A percentile compares a stretch with the other conserved stretches of the same genome.
Evolutionary conservation across 257 asterid genomes (phyloP).

Genomic region (Linderniella brevidens): DNA sequence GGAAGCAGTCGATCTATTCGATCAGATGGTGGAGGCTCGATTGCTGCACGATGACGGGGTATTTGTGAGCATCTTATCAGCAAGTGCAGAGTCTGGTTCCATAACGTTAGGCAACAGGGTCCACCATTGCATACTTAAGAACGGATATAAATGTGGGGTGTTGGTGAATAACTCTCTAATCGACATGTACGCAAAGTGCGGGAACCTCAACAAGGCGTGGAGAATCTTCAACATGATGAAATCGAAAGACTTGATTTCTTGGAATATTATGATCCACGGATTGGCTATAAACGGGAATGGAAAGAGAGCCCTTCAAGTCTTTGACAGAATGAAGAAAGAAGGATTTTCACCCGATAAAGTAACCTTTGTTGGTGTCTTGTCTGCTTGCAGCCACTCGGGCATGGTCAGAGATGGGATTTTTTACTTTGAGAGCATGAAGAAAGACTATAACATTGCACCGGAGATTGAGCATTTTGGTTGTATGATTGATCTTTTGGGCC

Average conservation of each 20-base stretch:
- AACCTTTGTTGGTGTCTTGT: conserved; percentile 44
- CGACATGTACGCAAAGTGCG: conserved; percentile 84
- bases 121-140: conserved; percentile 24
- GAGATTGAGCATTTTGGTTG: conserved; percentile 72
- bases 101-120: conserved; percentile 56
- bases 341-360: conserved; percentile 53
- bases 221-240: conserved; percentile 24
- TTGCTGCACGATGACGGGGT: conserved; percentile 37
- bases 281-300: conserved; percentile 59
- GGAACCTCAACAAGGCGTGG: conserved; percentile 44
- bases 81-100: conserved; percentile 61
- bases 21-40: conserved; percentile 26
- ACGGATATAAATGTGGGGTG: conserved; percentile 16
- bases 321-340: conserved; percentile 35
- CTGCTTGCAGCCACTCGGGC: conserved; percentile 67
- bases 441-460: conserved; percentile 32
- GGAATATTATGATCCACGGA: conserved; percentile 82
- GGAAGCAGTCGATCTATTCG: conserved; percentile 43
- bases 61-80: conserved; percentile 44
- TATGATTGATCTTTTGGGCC: conserved; percentile 67
- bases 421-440: conserved; percentile 48
- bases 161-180: conserved; percentile 49
- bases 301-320: conserved; percentile 40
- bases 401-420: conserved; percentile 36
- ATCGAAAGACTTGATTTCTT: conserved; percentile 46